phyloP scores from a whole-genome alignment of 2,329 filamentous ascomycete species.

The Penicillium italicum region DNA sequence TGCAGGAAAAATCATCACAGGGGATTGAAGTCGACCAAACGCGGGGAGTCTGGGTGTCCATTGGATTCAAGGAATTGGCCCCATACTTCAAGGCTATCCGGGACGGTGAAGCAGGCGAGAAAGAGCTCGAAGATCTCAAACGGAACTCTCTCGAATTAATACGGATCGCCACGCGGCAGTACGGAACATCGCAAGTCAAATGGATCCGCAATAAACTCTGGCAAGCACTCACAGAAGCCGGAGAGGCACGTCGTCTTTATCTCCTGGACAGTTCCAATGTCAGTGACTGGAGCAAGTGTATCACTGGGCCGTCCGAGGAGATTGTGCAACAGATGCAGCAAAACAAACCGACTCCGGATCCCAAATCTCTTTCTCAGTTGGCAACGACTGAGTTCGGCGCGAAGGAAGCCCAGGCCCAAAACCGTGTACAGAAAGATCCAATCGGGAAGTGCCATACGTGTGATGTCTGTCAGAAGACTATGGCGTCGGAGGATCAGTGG shows the following conservation, averaged over 20 bases:
- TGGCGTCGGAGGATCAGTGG: slow-evolving; percentile 58
- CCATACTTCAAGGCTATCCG: slow-evolving; percentile 59
- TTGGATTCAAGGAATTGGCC: slow-evolving; percentile 90
- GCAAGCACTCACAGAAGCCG: slow-evolving; percentile 59
- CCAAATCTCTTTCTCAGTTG: slow-evolving; percentile 55
- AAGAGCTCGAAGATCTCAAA: slow-evolving; percentile 55
- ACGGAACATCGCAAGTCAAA: slow-evolving; percentile 75
- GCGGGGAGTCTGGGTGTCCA: slow-evolving; percentile 91
- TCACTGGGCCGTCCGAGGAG: slow-evolving; percentile 61
- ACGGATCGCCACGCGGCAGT: slow-evolving; percentile 79
- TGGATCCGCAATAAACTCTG: slow-evolving; percentile 87
- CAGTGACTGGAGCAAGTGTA: slow-evolving; percentile 57
- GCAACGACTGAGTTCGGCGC: slow-evolving; percentile 57
- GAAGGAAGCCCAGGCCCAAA: slow-evolving; percentile 50
- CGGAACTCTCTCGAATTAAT: slow-evolving; percentile 65
- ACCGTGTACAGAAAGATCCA: slow-evolving; percentile 42
- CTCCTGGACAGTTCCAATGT: slow-evolving; percentile 76
- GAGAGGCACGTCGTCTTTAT: slow-evolving; percentile 60
- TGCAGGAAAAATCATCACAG: slow-evolving; percentile 42
- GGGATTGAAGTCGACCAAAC: slow-evolving; percentile 64
- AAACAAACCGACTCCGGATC: slow-evolving; percentile 52
- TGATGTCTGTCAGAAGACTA: slow-evolving; percentile 62
- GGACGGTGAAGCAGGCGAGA: slow-evolving; percentile 21
- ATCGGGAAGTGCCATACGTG: slow-evolving; percentile 57
- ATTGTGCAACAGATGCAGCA: slow-evolving; percentile 63